Conservation (phyloP, 2,329 filamentous ascomycete genomes). For the Fusarium zealandicum region DNA sequence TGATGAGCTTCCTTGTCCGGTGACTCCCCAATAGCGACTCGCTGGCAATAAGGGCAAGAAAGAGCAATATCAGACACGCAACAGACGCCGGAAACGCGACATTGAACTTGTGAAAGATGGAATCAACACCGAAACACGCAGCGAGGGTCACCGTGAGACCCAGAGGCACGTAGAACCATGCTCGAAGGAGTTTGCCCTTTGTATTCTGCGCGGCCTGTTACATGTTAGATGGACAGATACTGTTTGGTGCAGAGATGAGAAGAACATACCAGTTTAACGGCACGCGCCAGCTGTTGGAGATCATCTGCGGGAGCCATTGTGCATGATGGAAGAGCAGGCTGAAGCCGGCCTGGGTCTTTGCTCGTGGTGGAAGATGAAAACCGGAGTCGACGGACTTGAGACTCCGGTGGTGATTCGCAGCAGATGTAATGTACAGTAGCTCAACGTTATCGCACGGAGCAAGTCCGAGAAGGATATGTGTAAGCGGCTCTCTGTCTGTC, state of each 20-base stretch:
- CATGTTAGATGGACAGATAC: conserved; percentile 10
- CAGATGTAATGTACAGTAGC: too few species aligned
- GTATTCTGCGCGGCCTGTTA: conserved; percentile 29
- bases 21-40: conserved; percentile 57
- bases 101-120: conserved; percentile 53
- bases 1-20: conserved; percentile 56
- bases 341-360: conserved; percentile 9
- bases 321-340: not conserved
- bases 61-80: conserved; percentile 63
- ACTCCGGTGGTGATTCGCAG: conserved; percentile 18
- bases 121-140: conserved; percentile 54
- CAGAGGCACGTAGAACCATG: conserved; percentile 60
- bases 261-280: conserved; percentile 33
- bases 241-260: not conserved
- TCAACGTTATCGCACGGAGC: not conserved
- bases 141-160: conserved; percentile 52
- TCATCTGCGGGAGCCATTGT: conserved; percentile 30
- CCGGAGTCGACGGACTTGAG: conserved; percentile 16
- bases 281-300: conserved; percentile 27
- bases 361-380: conserved; percentile 2
- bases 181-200: conserved; percentile 29
- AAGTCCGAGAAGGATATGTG: conserved; percentile 7
- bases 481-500: conserved; percentile 13
- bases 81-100: conserved; percentile 67
- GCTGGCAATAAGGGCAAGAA: conserved; percentile 56